Percentiles rank a stretch among this genome's conserved stretches.
Evolutionary conservation across 1,284 basidiomycete genomes (phyloP).

Genomic region (Irpex lacteus): DNA sequence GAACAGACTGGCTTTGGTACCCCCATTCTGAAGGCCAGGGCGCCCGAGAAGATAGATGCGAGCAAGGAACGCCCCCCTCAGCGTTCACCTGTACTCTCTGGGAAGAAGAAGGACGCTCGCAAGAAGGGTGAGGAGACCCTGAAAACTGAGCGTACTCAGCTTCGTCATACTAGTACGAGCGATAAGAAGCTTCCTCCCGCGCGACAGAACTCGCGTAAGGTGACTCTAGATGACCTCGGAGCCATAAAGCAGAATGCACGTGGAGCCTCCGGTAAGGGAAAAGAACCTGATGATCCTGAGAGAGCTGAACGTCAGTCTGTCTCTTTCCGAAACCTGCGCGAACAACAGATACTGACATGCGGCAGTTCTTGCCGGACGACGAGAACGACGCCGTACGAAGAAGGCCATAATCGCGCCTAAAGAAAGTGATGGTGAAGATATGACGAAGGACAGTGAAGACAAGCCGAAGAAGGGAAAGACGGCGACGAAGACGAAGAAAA

Average conservation of each 20-base stretch:
- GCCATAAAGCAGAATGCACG: not conserved
- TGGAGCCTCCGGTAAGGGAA: not conserved
- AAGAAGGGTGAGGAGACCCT: not conserved
- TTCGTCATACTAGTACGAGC: not conserved
- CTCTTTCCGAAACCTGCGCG: not conserved
- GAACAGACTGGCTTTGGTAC: constrained; percentile 15
- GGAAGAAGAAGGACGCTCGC: not conserved
- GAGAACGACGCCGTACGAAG: constrained; percentile 32
- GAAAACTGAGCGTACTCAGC: not conserved
- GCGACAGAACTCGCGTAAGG: not conserved
- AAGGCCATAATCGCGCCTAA: constrained; percentile 44
- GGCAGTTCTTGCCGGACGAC: constrained; percentile 23
- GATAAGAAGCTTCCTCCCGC: not conserved
- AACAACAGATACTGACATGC: not conserved
- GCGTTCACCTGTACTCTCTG: not conserved
- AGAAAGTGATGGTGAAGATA: constrained; percentile 12
- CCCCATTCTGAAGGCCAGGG: constrained; percentile 12
- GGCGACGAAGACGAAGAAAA: constrained; percentile 26
- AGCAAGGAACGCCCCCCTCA: not conserved
- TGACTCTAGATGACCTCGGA: not conserved
- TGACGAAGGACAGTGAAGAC: not conserved
- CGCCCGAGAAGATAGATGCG: not conserved
- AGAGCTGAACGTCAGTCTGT: constrained; percentile 28
- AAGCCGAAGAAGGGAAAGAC: constrained; percentile 12
- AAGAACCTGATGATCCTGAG: constrained; percentile 19